Percentiles rank a stretch among this genome's conserved stretches.
phyloP scores from a whole-genome alignment of 495 filamentous ascomycete genomes.

The Penicillium steckii region DNA sequence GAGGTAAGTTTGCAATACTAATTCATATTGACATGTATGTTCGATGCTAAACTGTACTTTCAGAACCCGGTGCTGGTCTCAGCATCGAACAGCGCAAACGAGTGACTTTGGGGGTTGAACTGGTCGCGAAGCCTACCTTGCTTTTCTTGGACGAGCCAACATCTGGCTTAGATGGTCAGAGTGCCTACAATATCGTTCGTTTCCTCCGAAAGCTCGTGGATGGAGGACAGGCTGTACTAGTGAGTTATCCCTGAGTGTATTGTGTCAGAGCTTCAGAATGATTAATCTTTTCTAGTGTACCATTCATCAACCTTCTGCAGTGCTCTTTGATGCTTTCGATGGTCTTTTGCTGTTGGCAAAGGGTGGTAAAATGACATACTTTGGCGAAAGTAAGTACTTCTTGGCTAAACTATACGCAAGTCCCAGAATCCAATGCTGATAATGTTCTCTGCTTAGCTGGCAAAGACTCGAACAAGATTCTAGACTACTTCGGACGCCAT shows the following conservation, averaged over 20 bases:
- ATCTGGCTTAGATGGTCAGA: slow-evolving; percentile 62
- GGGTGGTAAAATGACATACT: slow-evolving; percentile 55
- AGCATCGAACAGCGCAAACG: slow-evolving; percentile 88
- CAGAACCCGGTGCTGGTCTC: slow-evolving; percentile 65
- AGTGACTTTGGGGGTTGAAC: slow-evolving; percentile 80
- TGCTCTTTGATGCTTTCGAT: slow-evolving; percentile 52
- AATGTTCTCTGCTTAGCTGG: slow-evolving; percentile 59
- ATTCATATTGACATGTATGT: neutral
- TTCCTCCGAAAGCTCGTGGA: slow-evolving; percentile 82
- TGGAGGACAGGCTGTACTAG: slow-evolving; percentile 80
- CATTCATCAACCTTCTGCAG: slow-evolving; percentile 89
- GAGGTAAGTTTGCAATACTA: slow-evolving; percentile 34
- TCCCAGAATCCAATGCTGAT: too few species aligned
- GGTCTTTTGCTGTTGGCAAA: slow-evolving; percentile 49
- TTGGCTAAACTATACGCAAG: neutral
- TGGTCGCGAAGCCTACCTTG: slow-evolving; percentile 63
- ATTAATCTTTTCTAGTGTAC: slow-evolving; percentile 55
- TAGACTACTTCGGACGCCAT: slow-evolving; percentile 54
- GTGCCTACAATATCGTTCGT: slow-evolving; percentile 63
- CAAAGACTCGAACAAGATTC: slow-evolving; percentile 54
- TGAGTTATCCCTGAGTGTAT: slow-evolving; percentile 2
- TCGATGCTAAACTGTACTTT: neutral
- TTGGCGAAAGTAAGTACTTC: slow-evolving; percentile 50
- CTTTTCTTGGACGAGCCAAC: slow-evolving; percentile 68
- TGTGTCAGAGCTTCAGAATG: too few species aligned